A percentile compares a stretch with the other conserved stretches of the same genome.
Evolutionary conservation across 2,329 filamentous ascomycete genomes (phyloP).

Genomic region (Aspergillus fumigatus): DNA sequence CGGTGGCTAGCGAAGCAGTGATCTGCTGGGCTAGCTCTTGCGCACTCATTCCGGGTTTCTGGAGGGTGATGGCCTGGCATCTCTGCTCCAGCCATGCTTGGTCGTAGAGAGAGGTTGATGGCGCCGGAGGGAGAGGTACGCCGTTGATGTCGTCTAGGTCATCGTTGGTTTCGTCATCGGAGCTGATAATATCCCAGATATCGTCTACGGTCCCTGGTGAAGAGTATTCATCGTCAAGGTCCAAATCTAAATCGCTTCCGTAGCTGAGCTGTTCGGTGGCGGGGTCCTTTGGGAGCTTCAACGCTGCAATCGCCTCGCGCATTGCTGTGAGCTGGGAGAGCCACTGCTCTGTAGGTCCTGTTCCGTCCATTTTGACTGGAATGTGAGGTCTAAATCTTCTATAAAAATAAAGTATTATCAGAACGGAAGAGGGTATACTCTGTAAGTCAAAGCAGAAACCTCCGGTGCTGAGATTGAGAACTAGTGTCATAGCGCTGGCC

Average conservation of each 20-base stretch:
- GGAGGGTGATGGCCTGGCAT: conserved; percentile 62
- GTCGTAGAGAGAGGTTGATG: conserved; percentile 44
- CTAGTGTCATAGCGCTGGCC: too few relatives aligned
- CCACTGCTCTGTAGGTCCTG: conserved; percentile 60
- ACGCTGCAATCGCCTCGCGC: conserved; percentile 73
- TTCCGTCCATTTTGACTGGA: conserved; percentile 10
- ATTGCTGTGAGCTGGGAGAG: conserved; percentile 79
- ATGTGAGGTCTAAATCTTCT: background rate
- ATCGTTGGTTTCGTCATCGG: conserved; percentile 64
- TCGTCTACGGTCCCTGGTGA: conserved; percentile 65
- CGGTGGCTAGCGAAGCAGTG: conserved; percentile 65
- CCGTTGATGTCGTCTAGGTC: conserved; percentile 55
- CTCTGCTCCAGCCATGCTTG: conserved; percentile 66
- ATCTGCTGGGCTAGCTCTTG: conserved; percentile 75
- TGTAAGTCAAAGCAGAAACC: background rate
- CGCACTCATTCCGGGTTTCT: conserved; percentile 62
- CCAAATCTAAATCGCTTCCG: conserved; percentile 51
- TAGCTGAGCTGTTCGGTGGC: conserved; percentile 42
- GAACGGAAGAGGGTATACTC: background rate
- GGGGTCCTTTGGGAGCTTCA: conserved; percentile 54
- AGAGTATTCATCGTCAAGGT: conserved; percentile 60
- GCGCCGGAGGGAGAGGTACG: conserved; percentile 21
- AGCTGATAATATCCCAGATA: conserved; percentile 88
- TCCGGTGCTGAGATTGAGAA: background rate
- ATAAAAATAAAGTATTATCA: background rate